phyloP scores from a whole-genome alignment of 257 asterid genomes.

The Marsdenia floribunda region DNA sequence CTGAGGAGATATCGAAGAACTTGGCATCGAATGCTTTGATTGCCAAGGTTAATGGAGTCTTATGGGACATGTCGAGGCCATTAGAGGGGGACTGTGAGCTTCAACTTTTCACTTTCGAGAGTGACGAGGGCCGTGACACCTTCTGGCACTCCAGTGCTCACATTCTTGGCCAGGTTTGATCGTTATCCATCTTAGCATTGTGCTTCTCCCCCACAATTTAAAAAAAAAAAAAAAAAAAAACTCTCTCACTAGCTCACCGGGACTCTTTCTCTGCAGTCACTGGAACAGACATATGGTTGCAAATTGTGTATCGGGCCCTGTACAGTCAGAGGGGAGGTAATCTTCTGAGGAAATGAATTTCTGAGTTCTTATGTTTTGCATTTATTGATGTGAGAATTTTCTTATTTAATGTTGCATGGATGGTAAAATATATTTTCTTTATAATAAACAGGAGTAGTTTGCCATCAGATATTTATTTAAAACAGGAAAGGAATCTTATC shows the following conservation, averaged over 20 bases:
- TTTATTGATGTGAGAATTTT: background rate
- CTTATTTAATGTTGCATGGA: background rate
- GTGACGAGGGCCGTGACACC: constrained; percentile 91
- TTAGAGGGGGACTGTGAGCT: constrained; percentile 88
- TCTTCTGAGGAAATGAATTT: background rate
- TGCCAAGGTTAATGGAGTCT: constrained; percentile 63
- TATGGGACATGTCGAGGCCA: constrained; percentile 93
- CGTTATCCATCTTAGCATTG: background rate
- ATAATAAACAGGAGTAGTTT: background rate
- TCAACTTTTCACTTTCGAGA: constrained; percentile 63
- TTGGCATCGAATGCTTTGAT: constrained; percentile 85
- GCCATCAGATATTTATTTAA: background rate
- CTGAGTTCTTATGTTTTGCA: background rate
- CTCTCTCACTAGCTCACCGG: background rate
- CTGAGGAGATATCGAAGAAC: constrained; percentile 86
- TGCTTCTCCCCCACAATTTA: background rate
- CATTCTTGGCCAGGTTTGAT: constrained; percentile 84
- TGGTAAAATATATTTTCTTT: too few relatives aligned
- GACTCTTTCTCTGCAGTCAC: constrained; percentile 35
- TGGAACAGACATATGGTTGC: constrained; percentile 94
- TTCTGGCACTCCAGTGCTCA: constrained; percentile 99
- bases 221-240: background rate
- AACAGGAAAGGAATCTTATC: background rate
- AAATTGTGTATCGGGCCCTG: constrained; percentile 89
- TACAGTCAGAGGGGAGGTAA: constrained; percentile 92